Evolutionary conservation across 139 green algal genomes (phyloP).

Genomic region (Desmodesmus armatus): DNA sequence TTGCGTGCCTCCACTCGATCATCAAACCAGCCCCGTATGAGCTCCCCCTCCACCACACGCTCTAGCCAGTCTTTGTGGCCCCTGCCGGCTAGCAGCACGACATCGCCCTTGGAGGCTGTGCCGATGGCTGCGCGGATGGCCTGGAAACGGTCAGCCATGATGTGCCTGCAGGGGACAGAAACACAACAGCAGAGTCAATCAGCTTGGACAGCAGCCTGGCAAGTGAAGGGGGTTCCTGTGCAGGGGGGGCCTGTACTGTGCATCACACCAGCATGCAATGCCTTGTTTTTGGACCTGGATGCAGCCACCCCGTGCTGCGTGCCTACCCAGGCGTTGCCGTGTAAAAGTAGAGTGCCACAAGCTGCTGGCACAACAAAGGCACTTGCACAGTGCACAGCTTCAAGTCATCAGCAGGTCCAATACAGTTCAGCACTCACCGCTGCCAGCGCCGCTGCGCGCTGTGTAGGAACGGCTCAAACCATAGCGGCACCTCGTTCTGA

Average conservation of each 20-base stretch:
- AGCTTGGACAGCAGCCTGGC: too few species aligned
- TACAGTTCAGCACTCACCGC: conserved; percentile 41
- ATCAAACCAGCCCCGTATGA: conserved; percentile 88
- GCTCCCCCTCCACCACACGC: conserved; percentile 53
- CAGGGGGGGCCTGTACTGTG: too few species aligned
- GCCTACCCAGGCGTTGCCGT: too few species aligned
- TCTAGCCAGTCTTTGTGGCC: conserved; percentile 76
- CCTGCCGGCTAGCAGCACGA: conserved; percentile 90
- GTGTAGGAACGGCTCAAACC: conserved; percentile 78
- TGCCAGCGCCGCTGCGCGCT: conserved; percentile 64
- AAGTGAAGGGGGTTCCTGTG: too few species aligned
- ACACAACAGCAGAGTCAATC: too few species aligned
- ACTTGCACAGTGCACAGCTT: neutral
- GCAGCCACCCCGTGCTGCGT: too few species aligned
- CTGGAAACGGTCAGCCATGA: conserved; percentile 83
- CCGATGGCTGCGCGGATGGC: conserved; percentile 96
- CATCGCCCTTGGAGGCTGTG: conserved; percentile 85
- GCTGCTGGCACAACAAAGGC: too few species aligned
- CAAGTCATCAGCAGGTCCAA: too few species aligned
- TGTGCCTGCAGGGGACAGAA: conserved; percentile 63
- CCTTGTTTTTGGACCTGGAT: too few species aligned
- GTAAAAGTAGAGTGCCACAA: too few species aligned
- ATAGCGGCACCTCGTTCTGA: conserved; percentile 67
- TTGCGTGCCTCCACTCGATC: conserved; percentile 86
- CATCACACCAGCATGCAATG: too few species aligned